Evolutionary conservation across 2,329 filamentous ascomycete genomes (phyloP).

Genomic region (Westerdykella ornata): DNA sequence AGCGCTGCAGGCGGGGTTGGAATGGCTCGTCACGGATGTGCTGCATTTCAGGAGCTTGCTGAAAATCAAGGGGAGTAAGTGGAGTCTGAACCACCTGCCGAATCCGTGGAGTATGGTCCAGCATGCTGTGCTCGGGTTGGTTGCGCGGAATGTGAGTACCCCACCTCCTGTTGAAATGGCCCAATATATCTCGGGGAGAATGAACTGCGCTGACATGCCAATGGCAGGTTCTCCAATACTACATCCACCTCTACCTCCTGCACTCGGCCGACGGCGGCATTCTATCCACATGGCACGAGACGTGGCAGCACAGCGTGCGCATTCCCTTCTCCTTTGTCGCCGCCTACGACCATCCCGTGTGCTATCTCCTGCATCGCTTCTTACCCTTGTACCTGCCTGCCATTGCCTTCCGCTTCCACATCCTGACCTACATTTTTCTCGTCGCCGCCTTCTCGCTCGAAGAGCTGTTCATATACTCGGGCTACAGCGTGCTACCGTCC

Average conservation of each 20-base stretch:
- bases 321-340: conserved; percentile 58
- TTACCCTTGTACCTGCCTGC: conserved; percentile 61
- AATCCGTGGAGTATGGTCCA: conserved; percentile 56
- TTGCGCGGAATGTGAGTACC: conserved; percentile 51
- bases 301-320: conserved; percentile 53
- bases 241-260: conserved; percentile 64
- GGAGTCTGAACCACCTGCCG: conserved; percentile 56
- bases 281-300: conserved; percentile 39
- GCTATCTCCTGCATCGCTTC: conserved; percentile 57
- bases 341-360: conserved; percentile 61
- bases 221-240: conserved; percentile 58
- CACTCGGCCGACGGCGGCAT: conserved; percentile 44
- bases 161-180: neutral
- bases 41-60: conserved; percentile 52
- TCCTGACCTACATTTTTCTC: conserved; percentile 65
- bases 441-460: conserved; percentile 58
- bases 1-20: conserved; percentile 50
- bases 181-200: neutral
- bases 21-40: conserved; percentile 49
- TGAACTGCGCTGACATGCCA: neutral
- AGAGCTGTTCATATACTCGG: conserved; percentile 60
- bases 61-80: conserved; percentile 51
- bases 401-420: conserved; percentile 59
- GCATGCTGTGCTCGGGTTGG: conserved; percentile 48
- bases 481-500: conserved; percentile 57